Evolutionary conservation across 345 rosid genomes (phyloP), one percentile per base, ranked within the genome.

Genomic region (Salix udensis): DNA sequence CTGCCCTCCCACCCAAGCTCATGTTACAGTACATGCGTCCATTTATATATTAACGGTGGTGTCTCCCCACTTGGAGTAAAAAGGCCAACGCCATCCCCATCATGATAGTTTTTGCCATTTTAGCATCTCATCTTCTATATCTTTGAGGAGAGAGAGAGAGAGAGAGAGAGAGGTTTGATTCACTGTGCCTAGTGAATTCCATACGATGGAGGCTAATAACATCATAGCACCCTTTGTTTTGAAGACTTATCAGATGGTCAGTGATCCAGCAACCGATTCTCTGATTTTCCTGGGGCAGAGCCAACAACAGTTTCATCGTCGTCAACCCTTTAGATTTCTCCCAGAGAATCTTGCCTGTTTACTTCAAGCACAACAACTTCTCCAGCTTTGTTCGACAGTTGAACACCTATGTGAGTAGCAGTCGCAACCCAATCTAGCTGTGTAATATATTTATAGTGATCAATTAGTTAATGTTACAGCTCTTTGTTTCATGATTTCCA

Each of bases 201-300:
- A 81, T 23, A 77, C 77, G 80, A 88, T 85, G 94, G 93, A 88
- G 73, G 71, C 71, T 4, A 76, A 73, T 65, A 73, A 83, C 78
- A 74, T 88, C 81, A 85, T 81, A 14, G 28, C 30, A 9, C 82
- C 77, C 67, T 80, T 80, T 73, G 73, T 80, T 39, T 52, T 76
- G 83, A 80, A 80, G 77, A 80, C 79, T 42, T 76, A 80, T 72
- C 80, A 76, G 61, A 80, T 80, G 68, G 83, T 80, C 26, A 80
- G 37, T 44, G 83, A 80, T 67, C 77, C 79, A 62, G 19, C 70
- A 5, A 66, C 83, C 1, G 83, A 80, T 67, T 4, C 68, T 1
- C 55, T 80, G 0, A 80, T 80, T 73, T 73, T 12, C 65, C 3
- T 80, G 83, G 83, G 76, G 80, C n/a, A 72, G 44, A 60, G 65